A percentile compares a stretch with the other conserved stretches of the same genome.
These are phyloP conservation scores for Debaryomycetaceae sp. DNA, from an alignment of 1,139 yeast species.

Conservation along the genomic window DNA sequence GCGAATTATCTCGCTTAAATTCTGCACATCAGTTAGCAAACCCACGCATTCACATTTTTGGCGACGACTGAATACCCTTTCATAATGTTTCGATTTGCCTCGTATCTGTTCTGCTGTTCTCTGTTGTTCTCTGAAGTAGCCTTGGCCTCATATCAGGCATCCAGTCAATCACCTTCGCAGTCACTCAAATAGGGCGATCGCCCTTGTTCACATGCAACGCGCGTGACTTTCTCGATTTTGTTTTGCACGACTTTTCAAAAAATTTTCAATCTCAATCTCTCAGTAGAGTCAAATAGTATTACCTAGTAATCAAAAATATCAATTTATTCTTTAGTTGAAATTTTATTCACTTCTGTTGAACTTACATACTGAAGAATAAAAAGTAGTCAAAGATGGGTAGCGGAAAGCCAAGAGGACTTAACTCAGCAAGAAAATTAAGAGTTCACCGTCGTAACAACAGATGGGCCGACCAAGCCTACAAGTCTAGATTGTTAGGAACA, in stretches of 20 bases:
- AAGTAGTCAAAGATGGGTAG: conserved; percentile 60
- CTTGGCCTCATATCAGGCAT: too few relatives aligned
- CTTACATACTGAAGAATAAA: conserved; percentile 4
- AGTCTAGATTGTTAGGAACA: conserved; percentile 98
- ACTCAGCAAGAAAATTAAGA: conserved; percentile 99
- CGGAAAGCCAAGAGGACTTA: conserved; percentile 97
- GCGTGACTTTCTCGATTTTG: neutral
- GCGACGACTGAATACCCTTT: too few relatives aligned
- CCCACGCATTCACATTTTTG: too few relatives aligned
- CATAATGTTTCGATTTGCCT: too few relatives aligned
- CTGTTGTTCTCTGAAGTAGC: too few relatives aligned
- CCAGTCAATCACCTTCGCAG: neutral
- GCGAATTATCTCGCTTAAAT: too few relatives aligned
- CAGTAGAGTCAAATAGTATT: neutral
- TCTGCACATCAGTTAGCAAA: too few relatives aligned
- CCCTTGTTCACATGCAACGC: neutral
- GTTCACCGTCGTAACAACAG: conserved; percentile 99
- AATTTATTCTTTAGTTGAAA: neutral
- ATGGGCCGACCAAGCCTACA: conserved; percentile 99
- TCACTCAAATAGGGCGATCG: neutral
- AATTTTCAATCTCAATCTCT: neutral
- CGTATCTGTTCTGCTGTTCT: too few relatives aligned
- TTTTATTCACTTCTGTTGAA: conserved; percentile 5
- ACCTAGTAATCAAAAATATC: neutral
- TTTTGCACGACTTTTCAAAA: neutral